Conservation (phyloP, 768 basidiomycete genomes). For the Lactifluus pinguis region DNA sequence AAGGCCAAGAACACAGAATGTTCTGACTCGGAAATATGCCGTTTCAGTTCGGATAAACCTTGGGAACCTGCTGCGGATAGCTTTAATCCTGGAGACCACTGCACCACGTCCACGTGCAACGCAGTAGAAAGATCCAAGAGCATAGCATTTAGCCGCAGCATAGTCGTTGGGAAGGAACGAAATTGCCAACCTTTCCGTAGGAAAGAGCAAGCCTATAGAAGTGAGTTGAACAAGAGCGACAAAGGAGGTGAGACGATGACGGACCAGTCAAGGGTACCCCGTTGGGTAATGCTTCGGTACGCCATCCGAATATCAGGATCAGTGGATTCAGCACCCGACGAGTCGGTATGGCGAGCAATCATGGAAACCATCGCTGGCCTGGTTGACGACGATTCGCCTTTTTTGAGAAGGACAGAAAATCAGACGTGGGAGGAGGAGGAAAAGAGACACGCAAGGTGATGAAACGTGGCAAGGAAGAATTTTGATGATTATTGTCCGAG, state of each 20-base stretch:
- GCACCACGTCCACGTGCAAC: not conserved
- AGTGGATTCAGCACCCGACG: not conserved
- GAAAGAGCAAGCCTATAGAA: slow-evolving; percentile 9
- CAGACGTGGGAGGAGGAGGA: not conserved
- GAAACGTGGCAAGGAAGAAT: too few relatives aligned
- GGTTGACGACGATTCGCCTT: not conserved
- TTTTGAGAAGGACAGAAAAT: not conserved
- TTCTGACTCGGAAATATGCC: not conserved
- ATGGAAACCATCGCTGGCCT: slow-evolving; percentile 5
- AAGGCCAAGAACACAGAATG: slow-evolving; percentile 14
- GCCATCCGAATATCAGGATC: slow-evolving; percentile 14
- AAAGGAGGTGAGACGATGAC: not conserved
- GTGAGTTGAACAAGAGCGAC: not conserved
- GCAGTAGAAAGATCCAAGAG: not conserved
- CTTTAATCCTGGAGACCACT: slow-evolving; percentile 16
- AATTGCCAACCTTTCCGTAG: slow-evolving; percentile 12
- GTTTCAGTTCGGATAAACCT: slow-evolving; percentile 12
- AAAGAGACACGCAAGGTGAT: not conserved
- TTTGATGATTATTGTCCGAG: not conserved
- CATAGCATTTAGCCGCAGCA: not conserved
- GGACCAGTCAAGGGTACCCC: slow-evolving; percentile 16
- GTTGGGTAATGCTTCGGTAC: slow-evolving; percentile 9
- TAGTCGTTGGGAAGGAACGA: not conserved
- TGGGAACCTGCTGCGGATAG: slow-evolving; percentile 15
- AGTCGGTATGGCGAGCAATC: not conserved